These are phyloP conservation scores for Penicillium coffeae DNA, from an alignment of 495 filamentous ascomycete genomes.

Conservation along the genomic window DNA sequence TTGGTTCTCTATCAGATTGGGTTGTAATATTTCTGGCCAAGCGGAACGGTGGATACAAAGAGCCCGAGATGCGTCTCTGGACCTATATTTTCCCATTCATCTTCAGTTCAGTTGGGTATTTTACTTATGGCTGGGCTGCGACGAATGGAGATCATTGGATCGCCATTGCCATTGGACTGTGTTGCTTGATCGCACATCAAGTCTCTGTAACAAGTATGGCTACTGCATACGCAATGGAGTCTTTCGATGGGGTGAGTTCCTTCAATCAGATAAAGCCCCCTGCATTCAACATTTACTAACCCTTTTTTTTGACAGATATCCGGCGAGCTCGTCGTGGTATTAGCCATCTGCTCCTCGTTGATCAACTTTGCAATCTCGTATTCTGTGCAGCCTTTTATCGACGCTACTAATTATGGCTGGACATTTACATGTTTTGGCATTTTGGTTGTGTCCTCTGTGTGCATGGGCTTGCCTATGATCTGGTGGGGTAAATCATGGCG, in stretches of 20 bases:
- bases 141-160: conserved; percentile 31
- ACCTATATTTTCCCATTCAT: conserved; percentile 22
- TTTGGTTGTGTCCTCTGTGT: conserved; percentile 18
- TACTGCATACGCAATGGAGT: conserved; percentile 40
- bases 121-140: conserved; percentile 34
- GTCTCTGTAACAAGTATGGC: conserved; percentile 34
- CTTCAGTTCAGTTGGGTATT: conserved; percentile 28
- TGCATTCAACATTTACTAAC: background rate
- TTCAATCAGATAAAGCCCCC: background rate
- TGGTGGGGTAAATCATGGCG: conserved; percentile 31
- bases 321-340: conserved; percentile 32
- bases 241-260: conserved; percentile 26
- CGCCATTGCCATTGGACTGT: conserved; percentile 27
- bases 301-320: conserved; percentile 16
- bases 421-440: conserved; percentile 28
- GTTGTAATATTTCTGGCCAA: conserved; percentile 26
- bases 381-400: conserved; percentile 31
- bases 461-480: conserved; percentile 20
- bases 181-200: conserved; percentile 36
- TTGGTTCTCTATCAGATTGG: conserved; percentile 28
- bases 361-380: conserved; percentile 34
- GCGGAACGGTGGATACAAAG: conserved; percentile 31
- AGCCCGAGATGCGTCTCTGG: conserved; percentile 36
- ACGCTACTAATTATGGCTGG: conserved; percentile 28
- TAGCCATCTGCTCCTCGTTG: conserved; percentile 29